These are phyloP conservation scores for Fusarium sp. DNA, from an alignment of 2,329 filamentous ascomycete species.

Conservation along the genomic window DNA sequence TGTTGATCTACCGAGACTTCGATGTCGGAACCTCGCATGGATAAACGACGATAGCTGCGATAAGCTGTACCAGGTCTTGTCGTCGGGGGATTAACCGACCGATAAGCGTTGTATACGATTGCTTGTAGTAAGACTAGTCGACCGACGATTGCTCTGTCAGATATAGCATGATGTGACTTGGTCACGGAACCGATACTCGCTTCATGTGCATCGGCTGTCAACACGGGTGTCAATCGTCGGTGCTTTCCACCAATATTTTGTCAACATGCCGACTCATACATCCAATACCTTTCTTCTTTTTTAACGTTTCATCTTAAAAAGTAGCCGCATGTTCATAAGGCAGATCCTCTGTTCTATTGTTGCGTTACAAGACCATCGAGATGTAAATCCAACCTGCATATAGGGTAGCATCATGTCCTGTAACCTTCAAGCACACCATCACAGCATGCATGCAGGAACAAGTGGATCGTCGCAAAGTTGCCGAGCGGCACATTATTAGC, in stretches of 20 bases:
- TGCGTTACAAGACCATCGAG: background rate
- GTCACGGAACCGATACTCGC: background rate
- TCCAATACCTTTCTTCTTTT: background rate
- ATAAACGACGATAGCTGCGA: background rate
- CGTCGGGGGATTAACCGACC: background rate
- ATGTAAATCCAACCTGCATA: background rate
- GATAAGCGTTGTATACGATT: background rate
- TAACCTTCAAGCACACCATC: background rate
- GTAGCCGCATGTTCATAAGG: background rate
- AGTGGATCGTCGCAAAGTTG: background rate
- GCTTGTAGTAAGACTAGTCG: background rate
- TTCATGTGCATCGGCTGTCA: background rate
- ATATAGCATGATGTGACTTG: background rate
- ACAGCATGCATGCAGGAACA: background rate
- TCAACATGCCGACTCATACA: fast-evolving
- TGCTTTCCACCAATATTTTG: background rate
- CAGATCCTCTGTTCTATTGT: background rate
- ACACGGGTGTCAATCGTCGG: fast-evolving
- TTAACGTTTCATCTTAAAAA: fast-evolving
- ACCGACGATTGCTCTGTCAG: background rate
- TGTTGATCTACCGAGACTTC: background rate
- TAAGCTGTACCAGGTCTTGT: background rate
- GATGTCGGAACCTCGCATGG: background rate
- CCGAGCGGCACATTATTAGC: background rate
- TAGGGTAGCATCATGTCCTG: background rate